phyloP scores from a whole-genome alignment of 2,329 filamentous ascomycete species.

The Stachybotrys chlorohalonatus region DNA sequence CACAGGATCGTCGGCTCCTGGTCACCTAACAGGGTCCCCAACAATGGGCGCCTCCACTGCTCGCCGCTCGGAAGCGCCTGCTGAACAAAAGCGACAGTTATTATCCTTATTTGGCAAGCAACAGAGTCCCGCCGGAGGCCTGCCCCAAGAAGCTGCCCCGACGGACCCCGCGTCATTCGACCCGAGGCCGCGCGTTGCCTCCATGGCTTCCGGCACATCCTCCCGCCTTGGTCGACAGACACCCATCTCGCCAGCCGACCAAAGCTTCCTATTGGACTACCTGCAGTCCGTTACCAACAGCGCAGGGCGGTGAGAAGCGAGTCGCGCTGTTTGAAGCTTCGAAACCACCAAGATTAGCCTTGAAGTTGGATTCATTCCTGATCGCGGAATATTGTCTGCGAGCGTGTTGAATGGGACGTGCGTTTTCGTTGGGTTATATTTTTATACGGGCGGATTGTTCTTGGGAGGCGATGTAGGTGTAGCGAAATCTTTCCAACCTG shows the following conservation, averaged over 20 bases:
- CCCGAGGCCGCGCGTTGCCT: conserved; percentile 28
- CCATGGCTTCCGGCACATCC: conserved; percentile 27
- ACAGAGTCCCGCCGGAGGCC: conserved; percentile 5
- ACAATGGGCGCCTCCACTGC: conserved; percentile 8
- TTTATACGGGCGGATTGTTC: background rate
- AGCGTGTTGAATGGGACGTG: background rate
- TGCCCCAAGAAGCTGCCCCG: background rate
- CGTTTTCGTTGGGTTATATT: no score
- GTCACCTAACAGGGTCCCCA: conserved; percentile 3
- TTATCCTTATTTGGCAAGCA: conserved; percentile 55
- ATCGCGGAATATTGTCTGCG: conserved; percentile 9
- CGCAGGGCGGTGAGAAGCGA: conserved; percentile 18
- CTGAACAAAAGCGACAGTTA: conserved; percentile 26
- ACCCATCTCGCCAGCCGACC: conserved; percentile 59
- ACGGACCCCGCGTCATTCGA: conserved; percentile 4
- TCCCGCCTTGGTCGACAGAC: conserved; percentile 40
- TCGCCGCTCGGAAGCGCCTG: conserved; percentile 15
- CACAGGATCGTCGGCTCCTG: conserved; percentile 9
- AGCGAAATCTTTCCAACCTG: background rate
- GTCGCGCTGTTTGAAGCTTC: background rate
- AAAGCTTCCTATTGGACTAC: conserved; percentile 68
- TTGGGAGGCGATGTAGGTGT: background rate
- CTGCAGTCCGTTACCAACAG: conserved; percentile 47
- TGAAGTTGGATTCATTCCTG: background rate
- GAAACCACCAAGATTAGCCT: background rate